Evolutionary conservation across 148 eudicot species (phyloP).

Genomic region (Diospyros kaki): DNA sequence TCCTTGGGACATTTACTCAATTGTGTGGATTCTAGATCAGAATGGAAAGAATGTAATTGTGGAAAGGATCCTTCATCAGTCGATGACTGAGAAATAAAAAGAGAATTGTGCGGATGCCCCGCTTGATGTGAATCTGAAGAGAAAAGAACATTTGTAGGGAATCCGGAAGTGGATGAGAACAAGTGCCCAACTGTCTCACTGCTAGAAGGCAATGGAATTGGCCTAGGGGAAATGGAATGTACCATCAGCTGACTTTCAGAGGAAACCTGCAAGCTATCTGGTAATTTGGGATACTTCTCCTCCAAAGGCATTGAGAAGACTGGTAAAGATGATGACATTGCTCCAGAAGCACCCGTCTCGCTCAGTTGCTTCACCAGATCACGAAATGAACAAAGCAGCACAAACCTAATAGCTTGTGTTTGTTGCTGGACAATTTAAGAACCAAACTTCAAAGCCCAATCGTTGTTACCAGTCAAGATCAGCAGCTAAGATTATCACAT

Average conservation of each 20-base stretch:
- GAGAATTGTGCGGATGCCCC: constrained; percentile 25
- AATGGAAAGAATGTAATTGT: constrained; percentile 17
- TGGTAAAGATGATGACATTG: constrained; percentile 29
- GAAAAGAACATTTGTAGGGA: constrained; percentile 31
- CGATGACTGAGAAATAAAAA: constrained; percentile 40
- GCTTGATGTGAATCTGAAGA: constrained; percentile 31
- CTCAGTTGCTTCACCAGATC: constrained; percentile 33
- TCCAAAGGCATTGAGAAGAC: constrained; percentile 29
- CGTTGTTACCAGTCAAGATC: not conserved
- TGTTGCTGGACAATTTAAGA: not conserved
- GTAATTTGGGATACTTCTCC: constrained; percentile 35
- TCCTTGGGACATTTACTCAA: constrained; percentile 36
- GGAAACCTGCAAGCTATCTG: constrained; percentile 41
- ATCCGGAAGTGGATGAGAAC: constrained; percentile 41
- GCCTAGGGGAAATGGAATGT: constrained; percentile 22
- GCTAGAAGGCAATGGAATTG: constrained; percentile 30
- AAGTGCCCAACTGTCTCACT: constrained; percentile 29
- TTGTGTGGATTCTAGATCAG: constrained; percentile 29
- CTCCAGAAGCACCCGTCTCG: constrained; percentile 28
- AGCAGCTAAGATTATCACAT: not conserved
- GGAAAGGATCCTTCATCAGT: constrained; percentile 23
- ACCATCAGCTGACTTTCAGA: constrained; percentile 29
- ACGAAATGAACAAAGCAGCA: constrained; percentile 38
- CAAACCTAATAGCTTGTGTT: not conserved
- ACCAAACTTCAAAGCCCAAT: not conserved